phyloP scores from a whole-genome alignment of 2,329 filamentous ascomycete genomes.

The Aspergillus udagawae region DNA sequence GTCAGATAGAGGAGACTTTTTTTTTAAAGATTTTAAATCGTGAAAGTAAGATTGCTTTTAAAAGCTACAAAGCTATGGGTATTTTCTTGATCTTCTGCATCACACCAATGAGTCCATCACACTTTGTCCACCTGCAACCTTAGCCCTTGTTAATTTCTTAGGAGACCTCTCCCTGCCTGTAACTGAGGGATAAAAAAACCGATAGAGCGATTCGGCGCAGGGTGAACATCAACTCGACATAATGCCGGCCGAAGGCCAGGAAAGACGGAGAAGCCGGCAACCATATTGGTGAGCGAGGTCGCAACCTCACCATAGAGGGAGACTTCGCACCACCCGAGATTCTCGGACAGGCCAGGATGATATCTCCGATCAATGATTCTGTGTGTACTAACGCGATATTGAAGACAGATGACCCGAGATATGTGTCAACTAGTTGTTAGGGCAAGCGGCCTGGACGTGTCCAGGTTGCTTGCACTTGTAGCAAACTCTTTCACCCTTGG shows the following conservation, averaged over 20 bases:
- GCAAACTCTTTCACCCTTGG: conserved; percentile 88
- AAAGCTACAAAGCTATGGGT: background rate
- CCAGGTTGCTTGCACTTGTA: conserved; percentile 90
- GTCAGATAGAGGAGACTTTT: background rate
- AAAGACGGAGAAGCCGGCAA: conserved; percentile 17
- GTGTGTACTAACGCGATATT: conserved; percentile 20
- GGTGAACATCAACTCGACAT: conserved; percentile 14
- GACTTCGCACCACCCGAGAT: conserved; percentile 25
- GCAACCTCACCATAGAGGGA: conserved; percentile 18
- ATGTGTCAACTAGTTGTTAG: conserved; percentile 63
- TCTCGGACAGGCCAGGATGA: conserved; percentile 9
- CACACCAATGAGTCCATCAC: conserved; percentile 19
- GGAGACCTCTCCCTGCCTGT: conserved; percentile 11
- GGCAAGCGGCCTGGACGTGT: conserved; percentile 92
- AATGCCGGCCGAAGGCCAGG: conserved; percentile 13
- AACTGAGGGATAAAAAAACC: conserved; percentile 4
- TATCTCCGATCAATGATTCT: conserved; percentile 12
- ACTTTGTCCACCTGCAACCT: conserved; percentile 22
- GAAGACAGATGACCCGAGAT: conserved; percentile 22
- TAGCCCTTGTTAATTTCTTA: conserved; percentile 20
- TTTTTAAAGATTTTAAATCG: background rate
- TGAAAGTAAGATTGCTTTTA: background rate
- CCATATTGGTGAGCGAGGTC: conserved; percentile 17
- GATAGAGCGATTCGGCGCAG: conserved; percentile 9
- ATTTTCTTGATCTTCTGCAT: conserved; percentile 9